These are phyloP conservation scores for Trichoderma sp. DNA, from an alignment of 2,329 filamentous ascomycete genomes.

Conservation along the genomic window DNA sequence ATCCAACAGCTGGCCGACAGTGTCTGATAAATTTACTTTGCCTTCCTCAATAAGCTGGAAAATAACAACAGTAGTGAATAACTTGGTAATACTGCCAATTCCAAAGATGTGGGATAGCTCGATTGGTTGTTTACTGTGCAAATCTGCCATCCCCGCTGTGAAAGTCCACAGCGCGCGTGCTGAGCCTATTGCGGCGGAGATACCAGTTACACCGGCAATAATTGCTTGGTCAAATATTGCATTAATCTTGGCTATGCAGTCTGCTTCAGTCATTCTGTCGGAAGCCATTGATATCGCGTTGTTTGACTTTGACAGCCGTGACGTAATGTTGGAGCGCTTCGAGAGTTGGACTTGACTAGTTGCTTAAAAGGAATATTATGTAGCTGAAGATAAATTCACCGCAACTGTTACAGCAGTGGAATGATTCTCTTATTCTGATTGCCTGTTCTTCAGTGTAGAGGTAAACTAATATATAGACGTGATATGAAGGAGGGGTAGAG, in stretches of 20 bases:
- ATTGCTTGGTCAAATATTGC: neutral
- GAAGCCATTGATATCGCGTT: neutral
- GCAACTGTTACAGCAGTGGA: neutral
- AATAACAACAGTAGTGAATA: conserved; percentile 29
- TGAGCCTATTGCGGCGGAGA: neutral
- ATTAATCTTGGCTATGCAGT: neutral
- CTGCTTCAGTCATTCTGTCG: neutral
- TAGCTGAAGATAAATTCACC: neutral
- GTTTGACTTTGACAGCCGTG: neutral
- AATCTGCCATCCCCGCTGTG: neutral
- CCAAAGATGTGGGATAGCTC: conserved; percentile 12
- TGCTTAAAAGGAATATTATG: neutral
- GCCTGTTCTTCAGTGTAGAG: too few relatives aligned
- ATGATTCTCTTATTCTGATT: too few relatives aligned
- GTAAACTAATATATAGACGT: neutral
- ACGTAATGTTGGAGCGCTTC: neutral
- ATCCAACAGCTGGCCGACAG: conserved; percentile 19
- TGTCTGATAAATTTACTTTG: conserved; percentile 27
- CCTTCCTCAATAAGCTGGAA: conserved; percentile 30
- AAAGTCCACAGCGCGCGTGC: neutral
- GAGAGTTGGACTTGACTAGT: neutral
- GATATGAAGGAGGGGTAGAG: neutral
- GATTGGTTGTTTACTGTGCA: neutral
- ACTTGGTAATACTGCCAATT: conserved; percentile 31
- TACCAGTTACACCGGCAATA: neutral